Evolutionary conservation across 1,284 basidiomycete species (phyloP), one percentile per base, ranked within the genome.

Genomic region (Ganoderma leucocontextum): DNA sequence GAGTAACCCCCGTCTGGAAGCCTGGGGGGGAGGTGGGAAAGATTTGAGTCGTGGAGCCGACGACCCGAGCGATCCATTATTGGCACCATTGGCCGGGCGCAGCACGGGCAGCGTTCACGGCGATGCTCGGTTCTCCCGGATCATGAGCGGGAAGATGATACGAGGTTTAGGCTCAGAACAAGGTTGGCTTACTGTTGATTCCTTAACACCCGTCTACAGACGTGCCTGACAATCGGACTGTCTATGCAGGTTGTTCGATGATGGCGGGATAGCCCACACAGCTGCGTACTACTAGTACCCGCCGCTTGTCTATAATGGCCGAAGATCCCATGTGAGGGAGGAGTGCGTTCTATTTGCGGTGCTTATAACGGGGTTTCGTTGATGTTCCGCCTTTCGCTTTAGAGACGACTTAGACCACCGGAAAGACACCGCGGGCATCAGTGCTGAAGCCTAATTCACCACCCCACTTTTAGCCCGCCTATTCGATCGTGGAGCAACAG

Each of bases 301-400:
- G 41, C 41, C 70, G 67, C 78, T 70, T 17, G 8, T 13, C 10
- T 89, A 89, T 73, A 78, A 90, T 71, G 90, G 86, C 0, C 71
- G 91, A 61, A 79, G 84, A 42, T 90, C 87, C 87, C 90, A 91
- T 72, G 73, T 86, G 65, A 88, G 87, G 73, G 81, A 78, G 68
- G 89, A 86, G 90, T 91, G 69, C 73, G 87, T 77, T 17, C 63
- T 47, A 61, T 52, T 60, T 38, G 25, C n/a, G 13, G 4, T 41
- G 57, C 55, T 62, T 60, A 35, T 69, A 47, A 55, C 59, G 58
- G n/a, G 64, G n/a, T 10, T 10, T 22, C 4, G 13, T 7, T 17
- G 25, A 65, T 19, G 38, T 59, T 36, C 58, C 62, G 52, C 74
- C 81, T 53, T 55, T 57, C 33, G 66, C 63, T 62, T 80, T 58